Percentiles rank a stretch among this genome's conserved stretches.
phyloP scores from a whole-genome alignment of 441 rosid genomes.

The Iberis amara region DNA sequence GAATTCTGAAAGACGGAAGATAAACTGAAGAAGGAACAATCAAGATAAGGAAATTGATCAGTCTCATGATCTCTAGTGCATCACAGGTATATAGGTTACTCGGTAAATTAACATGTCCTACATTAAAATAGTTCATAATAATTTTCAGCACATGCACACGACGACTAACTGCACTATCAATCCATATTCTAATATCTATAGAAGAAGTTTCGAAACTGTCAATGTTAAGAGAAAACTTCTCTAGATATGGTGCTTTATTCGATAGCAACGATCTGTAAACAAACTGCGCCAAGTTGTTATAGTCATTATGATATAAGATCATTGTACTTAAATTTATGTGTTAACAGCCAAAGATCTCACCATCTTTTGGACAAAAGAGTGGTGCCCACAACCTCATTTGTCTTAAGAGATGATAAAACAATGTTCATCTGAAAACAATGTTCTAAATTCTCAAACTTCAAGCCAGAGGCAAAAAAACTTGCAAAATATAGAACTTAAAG shows the following conservation, averaged over 20 bases:
- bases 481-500: too few relatives aligned
- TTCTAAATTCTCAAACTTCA: too few relatives aligned
- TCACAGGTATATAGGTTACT: constrained; percentile 10
- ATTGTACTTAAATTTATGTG: not conserved
- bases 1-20: constrained; percentile 19
- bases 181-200: constrained; percentile 1
- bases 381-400: not conserved
- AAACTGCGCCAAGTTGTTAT: not conserved
- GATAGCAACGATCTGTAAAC: not conserved
- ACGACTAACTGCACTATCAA: constrained; percentile 17
- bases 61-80: constrained; percentile 7
- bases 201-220: too few relatives aligned
- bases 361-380: not conserved
- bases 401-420: not conserved
- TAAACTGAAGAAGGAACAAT: not conserved
- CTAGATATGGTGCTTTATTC: not conserved
- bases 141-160: not conserved
- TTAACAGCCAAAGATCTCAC: not conserved
- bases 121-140: not conserved
- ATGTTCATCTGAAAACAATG: not conserved
- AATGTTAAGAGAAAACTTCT: too few relatives aligned
- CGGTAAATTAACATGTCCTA: not conserved
- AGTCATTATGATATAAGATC: not conserved
- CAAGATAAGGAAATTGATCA: not conserved
- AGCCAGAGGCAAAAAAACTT: too few relatives aligned